Evolutionary conservation across 345 rosid species (phyloP), one percentile per base, ranked within the genome.

Genomic region (Euphorbia peplus): DNA sequence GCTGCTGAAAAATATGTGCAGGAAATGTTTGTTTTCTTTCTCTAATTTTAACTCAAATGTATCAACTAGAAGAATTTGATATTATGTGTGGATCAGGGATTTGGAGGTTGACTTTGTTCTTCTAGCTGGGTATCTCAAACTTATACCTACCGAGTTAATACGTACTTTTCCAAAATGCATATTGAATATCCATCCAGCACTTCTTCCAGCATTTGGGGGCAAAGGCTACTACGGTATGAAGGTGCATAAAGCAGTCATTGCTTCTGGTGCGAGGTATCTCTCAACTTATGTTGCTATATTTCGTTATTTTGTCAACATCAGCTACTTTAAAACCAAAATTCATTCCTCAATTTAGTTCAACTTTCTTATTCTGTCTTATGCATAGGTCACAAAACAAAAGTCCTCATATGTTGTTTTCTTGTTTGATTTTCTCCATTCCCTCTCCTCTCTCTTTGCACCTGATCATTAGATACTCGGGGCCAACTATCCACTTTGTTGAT

Each of bases 161-260:
- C 76, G 42, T 77, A 92, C 92, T 2, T 91, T 80, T 77, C 88
- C 88, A 2, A 87, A 64, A 81, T 80, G 87, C 69, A 81, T 89
- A 56, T 67, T 91, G 21, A 93, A 91, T 72, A 91, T 88, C 52
- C 97, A 89, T 80, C 87, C 95, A 30, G 80, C 89, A 0, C 90
- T 93, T 51, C 97, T 93, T 84, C 96, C 90, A 12, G 85, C 96
- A 63, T 91, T 91, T 73, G 98, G 96, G 76, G 96, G 97, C 73
- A 85, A 87, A 83, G 97, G 98, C 8, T 89, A 84, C 66, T 89
- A 85, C 73, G 97, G 98, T n/a, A 87, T 85, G 84, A 89, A 86
- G 80, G 97, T 93, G 68, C 96, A 88, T 73, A 80, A 79, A 76
- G 91, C 95, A 35, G 98, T 91, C 74, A 78, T 93, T 73, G 88